Conservation (phyloP, 768 basidiomycete species). For the Tulasnella sp. region DNA sequence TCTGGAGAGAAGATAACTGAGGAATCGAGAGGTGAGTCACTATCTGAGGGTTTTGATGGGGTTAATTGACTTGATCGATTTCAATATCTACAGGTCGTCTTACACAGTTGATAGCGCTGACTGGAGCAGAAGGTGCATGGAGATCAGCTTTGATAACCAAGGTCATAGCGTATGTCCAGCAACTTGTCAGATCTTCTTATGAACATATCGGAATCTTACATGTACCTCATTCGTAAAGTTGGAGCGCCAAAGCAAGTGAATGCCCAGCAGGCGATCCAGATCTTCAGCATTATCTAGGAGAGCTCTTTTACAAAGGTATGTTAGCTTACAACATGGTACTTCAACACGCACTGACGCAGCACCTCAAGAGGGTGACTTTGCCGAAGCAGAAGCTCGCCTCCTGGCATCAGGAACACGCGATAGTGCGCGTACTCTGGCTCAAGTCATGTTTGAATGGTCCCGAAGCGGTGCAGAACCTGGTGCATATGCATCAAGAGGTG, state of each 20-base stretch:
- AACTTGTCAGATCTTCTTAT: conserved; percentile 7
- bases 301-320: conserved; percentile 71
- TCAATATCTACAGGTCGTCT: conserved; percentile 45
- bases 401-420: conserved; percentile 80
- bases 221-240: no score
- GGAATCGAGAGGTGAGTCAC: conserved; percentile 59
- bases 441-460: conserved; percentile 75
- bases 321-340: not conserved
- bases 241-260: conserved; percentile 68
- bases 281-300: conserved; percentile 82
- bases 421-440: conserved; percentile 71
- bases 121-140: conserved; percentile 71
- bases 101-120: conserved; percentile 83
- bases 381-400: conserved; percentile 66
- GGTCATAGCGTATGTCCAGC: conserved; percentile 53
- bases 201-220: no score
- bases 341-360: not conserved
- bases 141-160: conserved; percentile 80
- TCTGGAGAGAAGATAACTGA: conserved; percentile 61
- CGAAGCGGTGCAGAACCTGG: conserved; percentile 41
- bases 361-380: conserved; percentile 57
- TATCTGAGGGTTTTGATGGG: conserved; percentile 10
- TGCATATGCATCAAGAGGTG: conserved; percentile 71
- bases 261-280: conserved; percentile 79
- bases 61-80: not conserved